Base-by-base conservation (phyloP, 192 early-diverging fungal genomes). In the Coemansia erecta region DNA sequence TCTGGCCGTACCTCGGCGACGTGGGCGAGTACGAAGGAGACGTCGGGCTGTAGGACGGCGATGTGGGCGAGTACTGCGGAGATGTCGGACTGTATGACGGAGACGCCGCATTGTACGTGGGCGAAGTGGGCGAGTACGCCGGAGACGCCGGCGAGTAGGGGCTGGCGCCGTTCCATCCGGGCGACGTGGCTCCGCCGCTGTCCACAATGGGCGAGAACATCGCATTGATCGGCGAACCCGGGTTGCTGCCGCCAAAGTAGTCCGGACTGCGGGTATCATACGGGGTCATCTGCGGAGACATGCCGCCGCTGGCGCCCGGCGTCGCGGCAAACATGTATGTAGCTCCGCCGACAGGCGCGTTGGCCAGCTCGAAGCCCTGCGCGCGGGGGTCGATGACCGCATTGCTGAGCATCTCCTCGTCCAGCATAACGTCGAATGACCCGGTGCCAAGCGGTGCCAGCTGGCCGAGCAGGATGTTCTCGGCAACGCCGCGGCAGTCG, bases 401-500 rank as follows among this genome's bases (percentile, higher is more conserved):
- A 7, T 84, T 83, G 59, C 85, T 85, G 28, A 99, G 78, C 90
- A 89, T 89, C 40, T 95, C 91, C 73, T 93, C 91, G 67, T 99
- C 91, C 63, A 99, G 81, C 81, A 94, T 83, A 49, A 99, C 86
- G 56, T 93, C 94, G 71, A 97, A 93, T 61, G 86, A 85, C 59
- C 95, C 95, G 0, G 97, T 95, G 52, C 97, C 97, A 44, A 99
- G 70, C 52, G 94, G 93, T 15, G 97, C 95, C 37, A 99, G 80
- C 82, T 99, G 95, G 44, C 97, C 97, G 40, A 99, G 83, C 83
- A 99, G 87, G 35, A 99, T 95, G 76, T 94, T 96, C 71, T 97
- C 97, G 3, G 94, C 92, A 33, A 99, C 97, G 49, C 97, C 97
- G 65, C 86, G 85, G 72, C 95, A 98, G 72, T 94, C 91, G 75